Percentiles rank a stretch among this genome's conserved stretches.
These are phyloP conservation scores for Phoma sp. DNA, from an alignment of 2,329 filamentous ascomycete species.

Conservation along the genomic window DNA sequence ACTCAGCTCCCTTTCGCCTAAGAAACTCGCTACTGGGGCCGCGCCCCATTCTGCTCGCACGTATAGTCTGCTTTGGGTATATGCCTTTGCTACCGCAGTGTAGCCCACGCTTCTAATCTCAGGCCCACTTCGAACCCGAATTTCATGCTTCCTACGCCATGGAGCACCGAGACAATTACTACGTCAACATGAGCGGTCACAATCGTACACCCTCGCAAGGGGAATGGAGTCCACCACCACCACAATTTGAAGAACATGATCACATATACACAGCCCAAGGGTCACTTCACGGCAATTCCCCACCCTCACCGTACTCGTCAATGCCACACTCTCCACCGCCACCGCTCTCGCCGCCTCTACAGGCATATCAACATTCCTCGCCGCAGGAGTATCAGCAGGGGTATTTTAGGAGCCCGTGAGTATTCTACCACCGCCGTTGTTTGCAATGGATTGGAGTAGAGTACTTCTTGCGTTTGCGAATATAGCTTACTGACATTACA, in stretches of 20 bases:
- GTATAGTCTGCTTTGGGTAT: not conserved
- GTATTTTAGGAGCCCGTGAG: slow-evolving; percentile 17
- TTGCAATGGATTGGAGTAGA: not conserved
- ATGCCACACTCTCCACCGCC: slow-evolving; percentile 23
- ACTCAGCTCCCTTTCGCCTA: slow-evolving; percentile 20
- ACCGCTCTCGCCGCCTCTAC: slow-evolving; percentile 24
- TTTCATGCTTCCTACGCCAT: not conserved
- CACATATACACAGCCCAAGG: slow-evolving; percentile 19
- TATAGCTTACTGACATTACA: slow-evolving; percentile 12
- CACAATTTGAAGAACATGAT: slow-evolving; percentile 31
- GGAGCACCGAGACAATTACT: slow-evolving; percentile 7
- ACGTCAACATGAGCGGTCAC: not conserved
- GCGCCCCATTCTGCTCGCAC: slow-evolving; percentile 1
- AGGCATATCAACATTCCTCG: slow-evolving; percentile 17
- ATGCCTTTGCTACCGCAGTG: slow-evolving; percentile 1
- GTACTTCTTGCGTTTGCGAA: not conserved
- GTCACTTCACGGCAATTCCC: slow-evolving; percentile 11
- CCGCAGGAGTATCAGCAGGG: slow-evolving; percentile 25
- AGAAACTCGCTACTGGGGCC: slow-evolving; percentile 8
- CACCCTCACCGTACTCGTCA: slow-evolving; percentile 12
- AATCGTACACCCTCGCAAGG: slow-evolving; percentile 17
- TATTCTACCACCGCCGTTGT: not conserved
- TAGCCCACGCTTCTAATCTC: not conserved
- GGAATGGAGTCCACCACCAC: slow-evolving; percentile 33
- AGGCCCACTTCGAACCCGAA: not conserved